Conservation (phyloP, 257 asterid species). For the Osmanthus fragrans region DNA sequence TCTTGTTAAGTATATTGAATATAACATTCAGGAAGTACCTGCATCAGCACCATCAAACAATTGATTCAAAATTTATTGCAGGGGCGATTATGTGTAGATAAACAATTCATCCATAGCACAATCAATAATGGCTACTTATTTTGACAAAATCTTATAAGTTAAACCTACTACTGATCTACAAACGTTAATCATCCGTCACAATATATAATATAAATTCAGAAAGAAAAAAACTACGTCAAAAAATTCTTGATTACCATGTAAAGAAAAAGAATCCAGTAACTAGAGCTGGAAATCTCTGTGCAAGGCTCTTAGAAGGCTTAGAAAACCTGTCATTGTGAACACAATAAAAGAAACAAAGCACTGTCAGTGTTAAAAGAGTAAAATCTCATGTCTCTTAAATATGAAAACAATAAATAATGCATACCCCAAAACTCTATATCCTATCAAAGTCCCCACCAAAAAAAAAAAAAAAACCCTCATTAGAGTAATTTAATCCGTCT, state of each 20-base stretch:
- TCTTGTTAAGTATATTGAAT: constrained; percentile 66
- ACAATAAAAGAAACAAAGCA: not conserved
- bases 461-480: no score
- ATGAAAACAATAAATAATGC: not conserved
- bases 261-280: constrained; percentile 70
- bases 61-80: not conserved
- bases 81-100: not conserved
- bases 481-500: no score
- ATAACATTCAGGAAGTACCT: constrained; percentile 67
- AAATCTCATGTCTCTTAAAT: not conserved
- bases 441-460: no score
- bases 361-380: not conserved
- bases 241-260: constrained; percentile 39
- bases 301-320: constrained; percentile 46
- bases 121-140: not conserved
- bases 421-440: not conserved
- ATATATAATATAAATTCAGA: not conserved
- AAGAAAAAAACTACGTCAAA: not conserved
- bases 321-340: constrained; percentile 31
- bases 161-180: not conserved
- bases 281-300: constrained; percentile 59
- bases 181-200: not conserved
- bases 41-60: constrained; percentile 24
- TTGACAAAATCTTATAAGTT: not conserved
- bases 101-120: not conserved